Evolutionary conservation across 2,329 filamentous ascomycete genomes (phyloP).

Genomic region (Thielaviopsis ethacetica): DNA sequence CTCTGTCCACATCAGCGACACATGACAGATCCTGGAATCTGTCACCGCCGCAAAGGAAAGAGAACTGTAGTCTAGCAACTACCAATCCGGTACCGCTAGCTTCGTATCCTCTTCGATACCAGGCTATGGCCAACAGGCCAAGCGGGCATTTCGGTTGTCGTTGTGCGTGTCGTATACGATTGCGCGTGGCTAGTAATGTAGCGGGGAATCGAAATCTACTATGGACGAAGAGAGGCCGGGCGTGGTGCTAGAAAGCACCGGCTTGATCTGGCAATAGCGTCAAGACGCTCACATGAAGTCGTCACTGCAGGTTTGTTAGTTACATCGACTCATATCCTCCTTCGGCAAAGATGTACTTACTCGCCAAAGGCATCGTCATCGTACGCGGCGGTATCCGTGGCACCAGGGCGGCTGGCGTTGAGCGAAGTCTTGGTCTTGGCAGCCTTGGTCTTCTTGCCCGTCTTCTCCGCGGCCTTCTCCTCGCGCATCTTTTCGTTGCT

Average conservation of each 20-base stretch:
- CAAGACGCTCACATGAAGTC: constrained; percentile 13
- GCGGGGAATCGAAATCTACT: background rate
- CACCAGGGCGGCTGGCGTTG: constrained; percentile 44
- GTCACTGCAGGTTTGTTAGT: constrained; percentile 10
- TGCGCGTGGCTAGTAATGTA: background rate
- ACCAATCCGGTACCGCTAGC: background rate
- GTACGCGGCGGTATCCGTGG: constrained; percentile 60
- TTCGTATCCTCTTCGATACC: background rate
- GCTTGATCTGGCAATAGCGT: background rate
- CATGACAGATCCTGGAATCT: background rate
- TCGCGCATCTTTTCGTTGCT: constrained; percentile 98
- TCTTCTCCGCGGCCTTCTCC: constrained; percentile 87
- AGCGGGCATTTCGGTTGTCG: background rate
- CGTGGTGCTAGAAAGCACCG: background rate
- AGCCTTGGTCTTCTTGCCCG: constrained; percentile 92
- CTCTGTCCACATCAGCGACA: background rate
- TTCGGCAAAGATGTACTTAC: constrained; percentile 34
- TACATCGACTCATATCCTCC: background rate
- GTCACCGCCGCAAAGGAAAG: background rate
- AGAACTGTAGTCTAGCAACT: background rate
- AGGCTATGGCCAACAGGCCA: background rate
- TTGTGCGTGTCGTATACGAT: background rate
- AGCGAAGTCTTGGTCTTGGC: constrained; percentile 86
- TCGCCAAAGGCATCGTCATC: constrained; percentile 62
- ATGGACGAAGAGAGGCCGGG: background rate